These are phyloP conservation scores for Ophiostoma ulmi DNA, from an alignment of 2,329 filamentous ascomycete species.

Conservation along the genomic window DNA sequence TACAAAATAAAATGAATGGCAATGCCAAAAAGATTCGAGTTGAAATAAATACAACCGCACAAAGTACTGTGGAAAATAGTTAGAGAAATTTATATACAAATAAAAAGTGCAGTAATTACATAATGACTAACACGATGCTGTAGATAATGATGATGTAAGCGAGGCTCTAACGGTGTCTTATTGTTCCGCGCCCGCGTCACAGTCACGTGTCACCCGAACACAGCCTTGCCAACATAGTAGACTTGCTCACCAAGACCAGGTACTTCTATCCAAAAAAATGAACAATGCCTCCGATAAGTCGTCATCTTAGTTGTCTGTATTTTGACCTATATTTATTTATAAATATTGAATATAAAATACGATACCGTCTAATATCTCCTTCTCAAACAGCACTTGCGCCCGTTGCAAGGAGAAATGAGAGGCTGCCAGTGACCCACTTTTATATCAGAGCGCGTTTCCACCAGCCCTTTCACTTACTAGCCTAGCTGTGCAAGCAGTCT, in stretches of 20 bases:
- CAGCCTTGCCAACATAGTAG: slow-evolving; percentile 1
- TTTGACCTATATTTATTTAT: no score
- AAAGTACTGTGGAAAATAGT: background rate
- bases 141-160: background rate
- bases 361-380: no score
- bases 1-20: no score
- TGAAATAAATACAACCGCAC: no score
- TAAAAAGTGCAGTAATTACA: background rate
- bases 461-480: background rate
- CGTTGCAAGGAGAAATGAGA: background rate
- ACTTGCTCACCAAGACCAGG: background rate
- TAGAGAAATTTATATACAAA: background rate
- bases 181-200: background rate
- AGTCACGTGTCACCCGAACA: background rate
- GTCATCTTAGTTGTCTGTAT: no score
- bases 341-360: no score
- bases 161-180: slow-evolving; percentile 3
- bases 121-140: background rate
- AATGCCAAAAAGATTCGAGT: no score
- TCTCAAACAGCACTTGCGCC: no score
- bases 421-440: slow-evolving; percentile 4
- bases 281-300: no score
- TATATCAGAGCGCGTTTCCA: background rate
- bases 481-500: background rate
- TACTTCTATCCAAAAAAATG: no score